Conservation (phyloP, 352 stramenopile species). For the Globisporangium heterothallicum region DNA sequence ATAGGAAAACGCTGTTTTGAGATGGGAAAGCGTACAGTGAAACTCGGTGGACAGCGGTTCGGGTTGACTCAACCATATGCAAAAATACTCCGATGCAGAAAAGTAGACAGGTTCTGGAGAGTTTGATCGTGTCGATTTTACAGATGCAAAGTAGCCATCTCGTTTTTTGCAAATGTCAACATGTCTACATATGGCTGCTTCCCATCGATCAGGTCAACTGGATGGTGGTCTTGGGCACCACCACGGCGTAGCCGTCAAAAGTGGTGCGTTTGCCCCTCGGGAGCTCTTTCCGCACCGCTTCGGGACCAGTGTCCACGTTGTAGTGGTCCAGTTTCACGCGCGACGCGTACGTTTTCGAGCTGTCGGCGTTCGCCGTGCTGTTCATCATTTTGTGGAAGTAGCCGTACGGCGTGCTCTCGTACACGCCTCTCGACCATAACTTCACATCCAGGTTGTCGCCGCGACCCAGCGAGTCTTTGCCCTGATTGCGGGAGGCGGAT, state of each 20-base stretch:
- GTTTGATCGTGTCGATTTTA: neutral
- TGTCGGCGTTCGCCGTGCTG: conserved; percentile 32
- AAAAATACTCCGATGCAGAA: neutral
- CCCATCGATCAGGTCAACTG: conserved; percentile 37
- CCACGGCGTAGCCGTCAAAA: conserved; percentile 35
- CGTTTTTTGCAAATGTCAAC: neutral
- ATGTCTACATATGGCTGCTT: no score
- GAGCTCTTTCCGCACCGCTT: conserved; percentile 41
- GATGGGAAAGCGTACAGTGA: neutral
- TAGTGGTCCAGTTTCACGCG: conserved; percentile 69
- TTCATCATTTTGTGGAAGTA: conserved; percentile 86
- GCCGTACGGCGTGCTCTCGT: conserved; percentile 75
- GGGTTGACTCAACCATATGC: no score
- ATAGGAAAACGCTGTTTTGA: no score
- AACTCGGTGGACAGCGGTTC: no score
- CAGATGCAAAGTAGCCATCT: neutral
- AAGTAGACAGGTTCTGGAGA: neutral
- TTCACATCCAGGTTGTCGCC: conserved; percentile 72
- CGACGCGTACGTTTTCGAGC: conserved; percentile 53
- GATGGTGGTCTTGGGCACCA: conserved; percentile 48
- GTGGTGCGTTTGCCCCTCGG: conserved; percentile 61
- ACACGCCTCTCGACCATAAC: conserved; percentile 65
- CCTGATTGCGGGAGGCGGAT: neutral
- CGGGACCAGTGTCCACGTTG: conserved; percentile 44
- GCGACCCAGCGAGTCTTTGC: conserved; percentile 21